Conservation (phyloP, 257 asterid species). For the Mentha longifolia region DNA sequence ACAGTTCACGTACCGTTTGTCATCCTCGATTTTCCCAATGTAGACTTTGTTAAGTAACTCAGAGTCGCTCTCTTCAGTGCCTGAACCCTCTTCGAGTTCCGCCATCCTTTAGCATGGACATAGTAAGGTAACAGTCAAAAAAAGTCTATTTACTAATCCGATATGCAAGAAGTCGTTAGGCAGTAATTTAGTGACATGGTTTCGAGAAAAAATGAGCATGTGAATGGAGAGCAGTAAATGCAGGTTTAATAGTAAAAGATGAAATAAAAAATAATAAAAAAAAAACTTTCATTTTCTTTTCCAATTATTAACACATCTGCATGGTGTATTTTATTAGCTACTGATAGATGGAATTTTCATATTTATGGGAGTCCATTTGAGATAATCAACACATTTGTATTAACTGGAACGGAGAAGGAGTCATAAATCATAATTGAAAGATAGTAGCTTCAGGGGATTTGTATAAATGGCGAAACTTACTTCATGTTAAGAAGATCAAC, state of each 20-base stretch:
- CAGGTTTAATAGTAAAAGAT: neutral
- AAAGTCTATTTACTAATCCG: neutral
- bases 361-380: no score
- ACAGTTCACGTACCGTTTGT: constrained; percentile 44
- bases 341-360: neutral
- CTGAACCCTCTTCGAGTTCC: constrained; percentile 91
- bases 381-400: no score
- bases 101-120: constrained; percentile 54
- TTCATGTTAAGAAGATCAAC: constrained; percentile 84
- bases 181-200: neutral
- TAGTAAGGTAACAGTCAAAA: constrained; percentile 1
- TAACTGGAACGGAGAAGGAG: neutral
- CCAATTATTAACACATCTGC: neutral
- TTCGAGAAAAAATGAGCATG: neutral
- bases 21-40: constrained; percentile 31
- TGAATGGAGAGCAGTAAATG: neutral
- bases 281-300: neutral
- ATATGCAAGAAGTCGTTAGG: neutral
- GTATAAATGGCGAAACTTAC: constrained; percentile 48
- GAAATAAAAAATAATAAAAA: no score
- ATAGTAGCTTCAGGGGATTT: constrained; percentile 8
- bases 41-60: constrained; percentile 53
- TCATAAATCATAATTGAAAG: neutral
- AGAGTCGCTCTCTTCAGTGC: constrained; percentile 68
- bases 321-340: no score